Percentiles rank a stretch among this genome's conserved stretches.
phyloP scores from a whole-genome alignment of 1,284 basidiomycete species.

The Vanrija sp. region DNA sequence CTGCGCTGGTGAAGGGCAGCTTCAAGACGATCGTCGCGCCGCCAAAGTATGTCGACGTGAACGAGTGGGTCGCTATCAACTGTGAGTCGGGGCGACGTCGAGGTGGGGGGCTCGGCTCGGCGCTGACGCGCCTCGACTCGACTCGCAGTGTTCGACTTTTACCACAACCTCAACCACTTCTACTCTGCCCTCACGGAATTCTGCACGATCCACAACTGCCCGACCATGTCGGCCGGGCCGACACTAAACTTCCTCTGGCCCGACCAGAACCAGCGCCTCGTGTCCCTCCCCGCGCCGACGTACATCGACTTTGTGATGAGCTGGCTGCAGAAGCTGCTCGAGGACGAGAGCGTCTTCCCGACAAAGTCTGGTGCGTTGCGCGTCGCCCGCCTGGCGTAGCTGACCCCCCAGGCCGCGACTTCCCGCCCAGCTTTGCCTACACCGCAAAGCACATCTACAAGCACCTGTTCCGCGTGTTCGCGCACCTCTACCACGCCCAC shows the following conservation, averaged over 20 bases:
- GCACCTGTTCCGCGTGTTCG: conserved; percentile 93
- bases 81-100: conserved; percentile 56
- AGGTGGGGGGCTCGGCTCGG: background rate
- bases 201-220: conserved; percentile 83
- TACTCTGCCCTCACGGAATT: conserved; percentile 93
- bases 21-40: conserved; percentile 98
- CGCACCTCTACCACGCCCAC: conserved; percentile 95
- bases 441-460: conserved; percentile 96
- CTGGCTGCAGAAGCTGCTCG: conserved; percentile 90
- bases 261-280: conserved; percentile 88
- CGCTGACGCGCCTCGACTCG: background rate
- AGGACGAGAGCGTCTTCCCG: conserved; percentile 90
- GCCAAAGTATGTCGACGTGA: conserved; percentile 94
- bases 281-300: conserved; percentile 88
- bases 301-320: conserved; percentile 99
- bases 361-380: conserved; percentile 73
- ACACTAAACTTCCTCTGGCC: conserved; percentile 96
- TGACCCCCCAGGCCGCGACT: conserved; percentile 68
- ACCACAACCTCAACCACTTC: conserved; percentile 95
- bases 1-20: conserved; percentile 94
- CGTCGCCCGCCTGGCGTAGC: conserved; percentile 22
- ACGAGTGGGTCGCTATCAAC: conserved; percentile 98
- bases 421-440: conserved; percentile 80
- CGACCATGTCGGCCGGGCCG: conserved; percentile 88
- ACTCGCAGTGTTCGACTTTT: conserved; percentile 80